Evolutionary conservation across 352 stramenopile genomes (phyloP).

Genomic region (Phytophthora sp.): DNA sequence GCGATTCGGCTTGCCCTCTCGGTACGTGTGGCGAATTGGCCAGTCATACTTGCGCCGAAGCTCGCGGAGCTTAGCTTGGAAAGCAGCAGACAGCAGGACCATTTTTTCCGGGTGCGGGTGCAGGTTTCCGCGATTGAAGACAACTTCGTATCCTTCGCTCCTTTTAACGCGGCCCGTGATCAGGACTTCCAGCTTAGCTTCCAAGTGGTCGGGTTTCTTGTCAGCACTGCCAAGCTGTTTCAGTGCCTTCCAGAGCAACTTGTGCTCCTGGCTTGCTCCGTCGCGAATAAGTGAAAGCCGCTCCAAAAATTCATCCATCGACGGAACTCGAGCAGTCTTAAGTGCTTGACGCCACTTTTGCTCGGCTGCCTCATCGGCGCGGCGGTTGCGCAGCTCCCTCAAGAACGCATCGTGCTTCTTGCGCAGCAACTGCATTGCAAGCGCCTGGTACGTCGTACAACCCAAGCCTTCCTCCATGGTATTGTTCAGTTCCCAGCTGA

Average conservation of each 20-base stretch:
- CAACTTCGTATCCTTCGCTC: slow-evolving; percentile 31
- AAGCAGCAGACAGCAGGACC: slow-evolving; percentile 43
- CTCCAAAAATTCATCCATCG: slow-evolving; percentile 39
- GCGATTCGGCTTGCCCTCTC: slow-evolving; percentile 42
- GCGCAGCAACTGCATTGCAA: slow-evolving; percentile 54
- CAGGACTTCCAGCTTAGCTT: slow-evolving; percentile 56
- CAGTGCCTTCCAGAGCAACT: slow-evolving; percentile 58
- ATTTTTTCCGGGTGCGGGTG: slow-evolving; percentile 53
- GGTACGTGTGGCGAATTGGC: slow-evolving; percentile 51
- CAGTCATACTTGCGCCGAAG: slow-evolving; percentile 40
- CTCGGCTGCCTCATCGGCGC: slow-evolving; percentile 41
- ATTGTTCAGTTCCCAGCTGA: slow-evolving; percentile 45
- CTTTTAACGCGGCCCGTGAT: slow-evolving; percentile 48
- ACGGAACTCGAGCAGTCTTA: slow-evolving; percentile 30
- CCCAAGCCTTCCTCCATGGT: slow-evolving; percentile 30
- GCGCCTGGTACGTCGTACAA: slow-evolving; percentile 21
- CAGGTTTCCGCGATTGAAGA: slow-evolving; percentile 75
- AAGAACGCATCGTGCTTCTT: slow-evolving; percentile 63
- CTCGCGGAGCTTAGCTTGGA: slow-evolving; percentile 40
- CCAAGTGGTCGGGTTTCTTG: slow-evolving; percentile 39
- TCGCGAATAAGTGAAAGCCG: slow-evolving; percentile 25
- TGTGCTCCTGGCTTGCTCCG: slow-evolving; percentile 46
- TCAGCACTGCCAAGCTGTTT: slow-evolving; percentile 25
- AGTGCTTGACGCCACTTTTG: slow-evolving; percentile 46
- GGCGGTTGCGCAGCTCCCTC: slow-evolving; percentile 42